phyloP scores from a whole-genome alignment of 1,284 basidiomycete genomes.

The Puccinia brachypodii region DNA sequence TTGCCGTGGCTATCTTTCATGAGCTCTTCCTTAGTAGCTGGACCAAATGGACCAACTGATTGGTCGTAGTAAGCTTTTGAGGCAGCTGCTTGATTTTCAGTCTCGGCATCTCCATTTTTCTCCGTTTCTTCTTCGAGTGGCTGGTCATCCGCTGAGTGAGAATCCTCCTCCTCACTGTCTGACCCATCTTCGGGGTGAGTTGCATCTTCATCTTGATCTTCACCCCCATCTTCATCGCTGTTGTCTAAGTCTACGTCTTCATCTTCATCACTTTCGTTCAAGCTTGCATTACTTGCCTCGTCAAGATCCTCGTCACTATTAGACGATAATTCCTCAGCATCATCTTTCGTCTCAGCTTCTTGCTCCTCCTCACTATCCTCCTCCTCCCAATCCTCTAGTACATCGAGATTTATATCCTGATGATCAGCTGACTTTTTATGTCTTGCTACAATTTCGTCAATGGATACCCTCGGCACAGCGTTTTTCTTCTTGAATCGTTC shows the following conservation, averaged over 20 bases:
- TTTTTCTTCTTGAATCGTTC: slow-evolving; percentile 54
- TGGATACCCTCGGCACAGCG: slow-evolving; percentile 71
- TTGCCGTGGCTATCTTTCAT: slow-evolving; percentile 41
- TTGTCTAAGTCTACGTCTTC: slow-evolving; percentile 53
- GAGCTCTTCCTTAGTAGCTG: slow-evolving; percentile 45
- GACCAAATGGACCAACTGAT: slow-evolving; percentile 29
- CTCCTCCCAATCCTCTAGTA: slow-evolving; percentile 58
- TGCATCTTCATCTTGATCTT: background rate
- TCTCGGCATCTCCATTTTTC: background rate
- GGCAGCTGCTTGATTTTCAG: background rate
- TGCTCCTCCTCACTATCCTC: slow-evolving; percentile 52
- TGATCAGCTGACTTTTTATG: slow-evolving; percentile 57
- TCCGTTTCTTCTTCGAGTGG: background rate
- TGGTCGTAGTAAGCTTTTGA: slow-evolving; percentile 37
- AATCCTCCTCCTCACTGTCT: no score
- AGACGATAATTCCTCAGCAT: background rate
- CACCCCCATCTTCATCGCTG: slow-evolving; percentile 20
- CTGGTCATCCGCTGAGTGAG: background rate
- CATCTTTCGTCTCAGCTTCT: background rate
- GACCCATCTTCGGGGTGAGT: background rate
- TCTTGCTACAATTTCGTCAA: slow-evolving; percentile 85
- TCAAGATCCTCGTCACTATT: background rate
- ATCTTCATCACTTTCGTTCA: slow-evolving; percentile 33
- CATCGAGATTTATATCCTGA: slow-evolving; percentile 65
- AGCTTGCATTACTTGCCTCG: slow-evolving; percentile 48